phyloP scores from a whole-genome alignment of 805 yeast species.

The Ogataea degrootiae region DNA sequence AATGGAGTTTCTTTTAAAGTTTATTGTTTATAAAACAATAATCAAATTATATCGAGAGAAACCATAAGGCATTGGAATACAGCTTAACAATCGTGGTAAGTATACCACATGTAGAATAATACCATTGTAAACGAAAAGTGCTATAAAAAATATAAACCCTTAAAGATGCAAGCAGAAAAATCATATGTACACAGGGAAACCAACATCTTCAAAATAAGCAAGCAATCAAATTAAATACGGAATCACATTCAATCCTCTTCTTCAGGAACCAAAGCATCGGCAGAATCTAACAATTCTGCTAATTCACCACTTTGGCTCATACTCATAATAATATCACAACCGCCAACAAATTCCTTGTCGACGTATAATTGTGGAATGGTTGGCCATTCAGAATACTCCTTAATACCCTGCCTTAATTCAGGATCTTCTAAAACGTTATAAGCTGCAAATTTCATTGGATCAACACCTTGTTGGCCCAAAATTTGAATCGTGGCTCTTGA shows the following conservation, averaged over 20 bases:
- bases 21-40: not conserved
- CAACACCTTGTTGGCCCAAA: slow-evolving; percentile 95
- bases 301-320: slow-evolving; percentile 94
- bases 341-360: slow-evolving; percentile 89
- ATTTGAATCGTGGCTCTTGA: slow-evolving; percentile 92
- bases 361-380: slow-evolving; percentile 96
- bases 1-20: slow-evolving; percentile 16
- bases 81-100: not conserved
- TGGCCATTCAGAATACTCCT: slow-evolving; percentile 96
- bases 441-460: slow-evolving; percentile 94
- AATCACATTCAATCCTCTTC: slow-evolving; percentile 41
- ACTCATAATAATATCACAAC: slow-evolving; percentile 89
- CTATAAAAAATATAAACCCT: too few species aligned
- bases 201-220: not conserved
- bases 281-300: slow-evolving; percentile 74
- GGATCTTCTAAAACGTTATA: slow-evolving; percentile 93
- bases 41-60: not conserved
- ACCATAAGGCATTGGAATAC: slow-evolving; percentile 24
- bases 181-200: not conserved
- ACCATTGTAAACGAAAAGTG: too few species aligned
- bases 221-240: not conserved
- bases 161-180: not conserved
- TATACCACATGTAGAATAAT: too few species aligned
- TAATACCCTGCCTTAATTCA: slow-evolving; percentile 90
- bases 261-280: slow-evolving; percentile 74